Conservation (phyloP, 1,284 basidiomycete species). For the Sanghuangporus weigelae region DNA sequence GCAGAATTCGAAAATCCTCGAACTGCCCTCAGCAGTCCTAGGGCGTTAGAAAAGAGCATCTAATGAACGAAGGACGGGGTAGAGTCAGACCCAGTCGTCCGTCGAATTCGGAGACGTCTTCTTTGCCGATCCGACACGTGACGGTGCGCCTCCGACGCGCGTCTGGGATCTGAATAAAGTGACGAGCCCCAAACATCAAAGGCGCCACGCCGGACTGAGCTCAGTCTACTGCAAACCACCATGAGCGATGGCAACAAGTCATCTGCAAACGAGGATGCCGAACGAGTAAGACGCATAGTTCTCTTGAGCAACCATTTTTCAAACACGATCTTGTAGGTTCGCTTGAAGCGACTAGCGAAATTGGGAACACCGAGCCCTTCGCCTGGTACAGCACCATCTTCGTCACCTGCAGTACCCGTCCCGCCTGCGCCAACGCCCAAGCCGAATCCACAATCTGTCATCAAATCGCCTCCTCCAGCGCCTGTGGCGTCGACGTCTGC, state of each 20-base stretch:
- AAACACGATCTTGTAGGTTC: slow-evolving; percentile 53
- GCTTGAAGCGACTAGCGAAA: slow-evolving; percentile 81
- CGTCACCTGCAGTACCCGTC: slow-evolving; percentile 24
- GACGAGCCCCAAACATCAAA: background rate
- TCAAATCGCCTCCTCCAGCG: slow-evolving; percentile 14
- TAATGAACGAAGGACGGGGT: background rate
- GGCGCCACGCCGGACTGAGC: slow-evolving; percentile 26
- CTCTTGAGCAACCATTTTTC: background rate
- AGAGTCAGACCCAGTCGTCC: too few relatives aligned
- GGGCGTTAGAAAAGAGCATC: slow-evolving; percentile 5
- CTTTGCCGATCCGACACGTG: background rate
- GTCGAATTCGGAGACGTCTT: too few relatives aligned
- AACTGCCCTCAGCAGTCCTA: slow-evolving; percentile 1
- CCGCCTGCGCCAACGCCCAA: slow-evolving; percentile 23
- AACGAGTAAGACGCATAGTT: slow-evolving; percentile 46
- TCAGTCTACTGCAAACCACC: slow-evolving; percentile 21
- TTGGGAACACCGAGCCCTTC: slow-evolving; percentile 46
- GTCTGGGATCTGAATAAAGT: background rate
- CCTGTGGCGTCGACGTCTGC: slow-evolving; percentile 20
- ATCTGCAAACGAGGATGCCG: slow-evolving; percentile 67
- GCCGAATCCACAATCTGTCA: slow-evolving; percentile 24
- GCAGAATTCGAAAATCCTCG: slow-evolving; percentile 43
- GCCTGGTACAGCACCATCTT: slow-evolving; percentile 28
- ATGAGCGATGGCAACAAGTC: slow-evolving; percentile 40
- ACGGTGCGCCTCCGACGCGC: background rate